Evolutionary conservation across 768 basidiomycete genomes (phyloP).

Genomic region (Austroboletus eburneus): DNA sequence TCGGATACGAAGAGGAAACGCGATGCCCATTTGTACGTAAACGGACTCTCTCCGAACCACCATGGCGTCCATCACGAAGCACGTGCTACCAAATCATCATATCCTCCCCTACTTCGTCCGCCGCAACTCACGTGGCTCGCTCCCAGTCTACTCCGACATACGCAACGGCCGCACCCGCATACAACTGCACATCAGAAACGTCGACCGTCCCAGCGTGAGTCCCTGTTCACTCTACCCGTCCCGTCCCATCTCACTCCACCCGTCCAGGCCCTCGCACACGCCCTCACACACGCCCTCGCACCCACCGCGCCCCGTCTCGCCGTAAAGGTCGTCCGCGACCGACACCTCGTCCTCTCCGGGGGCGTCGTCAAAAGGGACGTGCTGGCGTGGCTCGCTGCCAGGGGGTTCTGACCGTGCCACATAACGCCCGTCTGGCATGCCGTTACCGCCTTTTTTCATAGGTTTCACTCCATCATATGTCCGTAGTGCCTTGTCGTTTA

Average conservation of each 20-base stretch:
- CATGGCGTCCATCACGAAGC: slow-evolving; percentile 13
- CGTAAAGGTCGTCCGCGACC: slow-evolving; percentile 43
- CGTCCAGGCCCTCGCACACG: slow-evolving; percentile 53
- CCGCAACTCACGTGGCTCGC: slow-evolving; percentile 60
- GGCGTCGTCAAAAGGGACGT: slow-evolving; percentile 62
- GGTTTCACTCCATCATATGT: slow-evolving; percentile 9
- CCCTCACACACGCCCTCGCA: slow-evolving; percentile 51
- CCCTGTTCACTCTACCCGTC: background rate
- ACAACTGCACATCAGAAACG: slow-evolving; percentile 58
- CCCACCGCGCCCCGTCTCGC: slow-evolving; percentile 45
- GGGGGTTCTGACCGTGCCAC: slow-evolving; percentile 50
- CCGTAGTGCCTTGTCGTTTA: slow-evolving; percentile 12
- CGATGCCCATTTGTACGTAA: slow-evolving; percentile 4
- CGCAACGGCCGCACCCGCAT: slow-evolving; percentile 62
- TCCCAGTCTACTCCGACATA: slow-evolving; percentile 75
- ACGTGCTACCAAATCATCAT: slow-evolving; percentile 12
- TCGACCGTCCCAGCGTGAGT: slow-evolving; percentile 62
- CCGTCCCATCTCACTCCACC: background rate
- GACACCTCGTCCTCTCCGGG: slow-evolving; percentile 56
- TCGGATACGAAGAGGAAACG: background rate
- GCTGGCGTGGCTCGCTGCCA: slow-evolving; percentile 55
- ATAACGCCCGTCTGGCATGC: slow-evolving; percentile 9
- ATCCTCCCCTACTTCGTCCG: slow-evolving; percentile 52
- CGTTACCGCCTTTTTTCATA: slow-evolving; percentile 6
- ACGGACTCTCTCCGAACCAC: background rate